Evolutionary conservation across 2,329 filamentous ascomycete genomes (phyloP).

Genomic region (Colletotrichum abscissum): DNA sequence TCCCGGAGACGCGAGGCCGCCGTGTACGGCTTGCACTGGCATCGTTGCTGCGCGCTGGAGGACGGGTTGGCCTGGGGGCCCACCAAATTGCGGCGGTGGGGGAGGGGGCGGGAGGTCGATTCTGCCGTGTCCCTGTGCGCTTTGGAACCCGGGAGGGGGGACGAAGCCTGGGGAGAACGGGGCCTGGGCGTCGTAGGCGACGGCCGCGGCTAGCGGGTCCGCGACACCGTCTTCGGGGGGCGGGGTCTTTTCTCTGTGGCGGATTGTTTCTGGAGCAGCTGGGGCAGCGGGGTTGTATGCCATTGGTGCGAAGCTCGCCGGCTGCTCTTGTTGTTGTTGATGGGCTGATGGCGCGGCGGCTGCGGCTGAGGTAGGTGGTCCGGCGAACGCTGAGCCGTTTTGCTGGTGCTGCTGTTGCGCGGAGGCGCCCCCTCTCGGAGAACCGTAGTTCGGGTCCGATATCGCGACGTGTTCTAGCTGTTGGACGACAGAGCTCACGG

Average conservation of each 20-base stretch:
- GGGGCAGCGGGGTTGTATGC: slow-evolving; percentile 85
- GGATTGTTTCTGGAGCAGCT: slow-evolving; percentile 77
- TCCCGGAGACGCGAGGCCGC: slow-evolving; percentile 51
- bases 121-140: slow-evolving; percentile 46
- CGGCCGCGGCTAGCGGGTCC: slow-evolving; percentile 68
- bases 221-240: slow-evolving; percentile 75
- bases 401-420: neutral
- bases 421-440: slow-evolving; percentile 32
- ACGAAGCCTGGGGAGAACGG: slow-evolving; percentile 65
- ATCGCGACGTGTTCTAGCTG: slow-evolving; percentile 79
- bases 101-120: slow-evolving; percentile 48
- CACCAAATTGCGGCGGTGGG: slow-evolving; percentile 51
- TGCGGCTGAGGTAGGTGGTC: slow-evolving; percentile 52
- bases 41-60: slow-evolving; percentile 62
- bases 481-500: slow-evolving; percentile 77
- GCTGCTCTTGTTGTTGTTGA: slow-evolving; percentile 39
- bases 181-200: slow-evolving; percentile 65
- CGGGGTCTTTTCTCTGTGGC: slow-evolving; percentile 82
- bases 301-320: slow-evolving; percentile 69
- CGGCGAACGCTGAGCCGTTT: slow-evolving; percentile 48
- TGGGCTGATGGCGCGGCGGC: neutral
- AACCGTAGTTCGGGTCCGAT: slow-evolving; percentile 63
- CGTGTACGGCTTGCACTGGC: slow-evolving; percentile 48
- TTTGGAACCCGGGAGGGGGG: slow-evolving; percentile 57
- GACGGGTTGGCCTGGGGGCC: slow-evolving; percentile 53